Conservation (phyloP, 2,329 filamentous ascomycete species). For the Fonsecaea nubica region DNA sequence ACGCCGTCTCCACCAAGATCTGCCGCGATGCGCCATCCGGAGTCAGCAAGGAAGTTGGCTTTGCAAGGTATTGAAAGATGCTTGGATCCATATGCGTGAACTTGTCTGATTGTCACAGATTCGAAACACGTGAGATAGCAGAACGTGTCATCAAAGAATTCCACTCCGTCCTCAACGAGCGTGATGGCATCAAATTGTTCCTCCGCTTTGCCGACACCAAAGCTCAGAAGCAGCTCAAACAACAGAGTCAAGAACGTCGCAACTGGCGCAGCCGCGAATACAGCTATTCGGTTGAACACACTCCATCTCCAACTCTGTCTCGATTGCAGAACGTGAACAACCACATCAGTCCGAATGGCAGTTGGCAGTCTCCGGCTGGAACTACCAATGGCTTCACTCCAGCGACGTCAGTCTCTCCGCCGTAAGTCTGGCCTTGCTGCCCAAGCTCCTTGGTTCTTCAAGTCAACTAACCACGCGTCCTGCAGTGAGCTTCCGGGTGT, state of each 20-base stretch:
- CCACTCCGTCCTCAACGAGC: slow-evolving; percentile 77
- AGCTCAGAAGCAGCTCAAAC: slow-evolving; percentile 94
- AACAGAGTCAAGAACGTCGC: slow-evolving; percentile 90
- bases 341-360: slow-evolving; percentile 52
- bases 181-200: slow-evolving; percentile 83
- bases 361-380: slow-evolving; percentile 52
- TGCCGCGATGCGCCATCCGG: slow-evolving; percentile 84
- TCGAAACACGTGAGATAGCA: slow-evolving; percentile 86
- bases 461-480: slow-evolving; percentile 42
- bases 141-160: slow-evolving; percentile 87
- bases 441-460: not conserved
- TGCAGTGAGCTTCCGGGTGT: slow-evolving; percentile 47
- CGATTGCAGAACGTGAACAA: slow-evolving; percentile 50
- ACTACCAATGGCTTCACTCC: slow-evolving; percentile 54
- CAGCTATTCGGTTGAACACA: slow-evolving; percentile 63
- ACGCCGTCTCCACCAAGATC: slow-evolving; percentile 92
- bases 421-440: slow-evolving; percentile 46
- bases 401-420: slow-evolving; percentile 56
- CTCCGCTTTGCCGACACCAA: slow-evolving; percentile 97
- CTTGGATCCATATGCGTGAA: slow-evolving; percentile 13
- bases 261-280: slow-evolving; percentile 97
- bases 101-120: slow-evolving; percentile 61
- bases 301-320: slow-evolving; percentile 53
- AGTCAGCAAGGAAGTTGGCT: slow-evolving; percentile 94
- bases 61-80: slow-evolving; percentile 73